Base-by-base conservation (phyloP, 1,284 basidiomycete species). In the Malassezia globosa region DNA sequence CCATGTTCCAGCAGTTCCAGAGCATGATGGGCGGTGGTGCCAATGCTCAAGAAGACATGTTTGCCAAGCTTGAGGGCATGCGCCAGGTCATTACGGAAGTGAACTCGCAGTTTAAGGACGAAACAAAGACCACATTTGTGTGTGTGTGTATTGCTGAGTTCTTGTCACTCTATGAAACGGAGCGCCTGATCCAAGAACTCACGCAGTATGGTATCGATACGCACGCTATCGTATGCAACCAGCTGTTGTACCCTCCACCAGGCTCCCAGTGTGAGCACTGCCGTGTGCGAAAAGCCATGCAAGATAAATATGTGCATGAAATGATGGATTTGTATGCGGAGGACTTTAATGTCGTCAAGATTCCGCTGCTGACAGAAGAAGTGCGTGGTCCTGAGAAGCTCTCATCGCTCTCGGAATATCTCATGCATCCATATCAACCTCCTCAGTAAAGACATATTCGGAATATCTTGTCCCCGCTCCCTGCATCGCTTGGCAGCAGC, bases 131-230 rank as follows among this genome's bases (percentile, higher is more conserved):
- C 5, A 72, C 68, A 14, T 94, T 97, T 66, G 85, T 96, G 64
- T 96, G 92, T 71, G 90, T 96, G 44, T 94, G 89, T 77, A 96
- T 96, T 70, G 92, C 90, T 42, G 90, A 96, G 73, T 96, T 96
- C 79, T 76, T 97, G 61, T 95, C 90, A 19, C 76, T 97, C 19
- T 97, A 97, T 74, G 94, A 97, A 77, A 97, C 92, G 23, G 92
- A 97, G 73, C 84, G 92, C 24, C 78, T 97, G 37, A 87, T 97
- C 33, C 92, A 97, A 55, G 94, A 97, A 72, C 76, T 97, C 41
- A 92, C 90, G 11, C 77, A 82, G 41, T 97, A 97, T 74, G 89
- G 88, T 72, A 97, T 97, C 72, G 94, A 97, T 74, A 96, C 90
- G 37, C 92, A 97, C 74, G 88, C 90, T 72, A 97, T 97, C 63